A percentile compares a stretch with the other conserved stretches of the same genome.
phyloP scores from a whole-genome alignment of 2,329 filamentous ascomycete genomes.

The Fusarium multiceps region DNA sequence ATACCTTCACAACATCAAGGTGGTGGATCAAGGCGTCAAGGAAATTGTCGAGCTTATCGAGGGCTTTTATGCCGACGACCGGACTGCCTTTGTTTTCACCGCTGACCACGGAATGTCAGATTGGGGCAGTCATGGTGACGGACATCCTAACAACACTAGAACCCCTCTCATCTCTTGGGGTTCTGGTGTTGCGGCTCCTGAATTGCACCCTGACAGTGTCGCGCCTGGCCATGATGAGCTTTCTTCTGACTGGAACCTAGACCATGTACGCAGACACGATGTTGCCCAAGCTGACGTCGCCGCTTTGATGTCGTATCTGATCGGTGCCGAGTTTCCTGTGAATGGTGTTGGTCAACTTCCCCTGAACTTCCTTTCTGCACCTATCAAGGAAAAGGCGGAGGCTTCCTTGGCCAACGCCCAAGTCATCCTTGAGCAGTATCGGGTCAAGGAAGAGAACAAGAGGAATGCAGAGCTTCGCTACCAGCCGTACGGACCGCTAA shows the following conservation, averaged over 20 bases:
- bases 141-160: constrained; percentile 95
- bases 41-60: constrained; percentile 85
- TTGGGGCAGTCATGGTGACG: constrained; percentile 98
- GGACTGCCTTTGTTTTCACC: constrained; percentile 96
- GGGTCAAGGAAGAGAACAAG: constrained; percentile 90
- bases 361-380: constrained; percentile 80
- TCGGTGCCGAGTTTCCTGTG: constrained; percentile 88
- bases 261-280: constrained; percentile 85
- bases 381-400: constrained; percentile 80
- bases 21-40: constrained; percentile 90
- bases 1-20: constrained; percentile 92
- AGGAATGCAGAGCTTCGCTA: constrained; percentile 80
- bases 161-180: constrained; percentile 95
- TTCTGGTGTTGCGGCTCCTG: constrained; percentile 84
- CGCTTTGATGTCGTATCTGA: constrained; percentile 93
- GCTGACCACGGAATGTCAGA: constrained; percentile 99
- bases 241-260: constrained; percentile 87
- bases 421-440: constrained; percentile 94
- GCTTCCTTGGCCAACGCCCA: constrained; percentile 86
- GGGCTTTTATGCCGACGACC: constrained; percentile 83
- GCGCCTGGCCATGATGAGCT: constrained; percentile 91
- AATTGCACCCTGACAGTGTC: constrained; percentile 62
- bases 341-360: constrained; percentile 97
- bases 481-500: constrained; percentile 77
- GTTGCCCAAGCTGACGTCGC: constrained; percentile 95